Evolutionary conservation across 2,329 filamentous ascomycete genomes (phyloP).

Genomic region (Ophiocordyceps sinensis): DNA sequence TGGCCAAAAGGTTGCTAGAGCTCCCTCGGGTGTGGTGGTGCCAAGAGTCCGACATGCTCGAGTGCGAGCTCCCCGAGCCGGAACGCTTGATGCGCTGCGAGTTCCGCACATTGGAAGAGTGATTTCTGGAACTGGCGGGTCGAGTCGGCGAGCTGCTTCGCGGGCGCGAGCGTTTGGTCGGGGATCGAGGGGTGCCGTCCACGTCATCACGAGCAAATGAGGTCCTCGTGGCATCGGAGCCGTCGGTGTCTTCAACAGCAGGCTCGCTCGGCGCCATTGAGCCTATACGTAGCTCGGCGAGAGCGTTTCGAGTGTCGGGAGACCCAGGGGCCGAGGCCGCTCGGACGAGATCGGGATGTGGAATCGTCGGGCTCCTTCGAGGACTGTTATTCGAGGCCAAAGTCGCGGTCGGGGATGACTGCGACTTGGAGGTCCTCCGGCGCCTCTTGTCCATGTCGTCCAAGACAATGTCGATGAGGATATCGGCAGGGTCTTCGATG

Average conservation of each 20-base stretch:
- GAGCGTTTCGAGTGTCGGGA: conserved; percentile 31
- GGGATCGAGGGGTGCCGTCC: conserved; percentile 28
- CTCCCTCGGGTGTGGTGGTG: conserved; percentile 51
- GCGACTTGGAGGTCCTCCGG: conserved; percentile 72
- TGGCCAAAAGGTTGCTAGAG: conserved; percentile 59
- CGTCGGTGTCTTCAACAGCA: conserved; percentile 26
- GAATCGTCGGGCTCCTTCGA: conserved; percentile 46
- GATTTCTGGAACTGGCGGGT: conserved; percentile 60
- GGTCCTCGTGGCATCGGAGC: conserved; percentile 17
- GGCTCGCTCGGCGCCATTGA: conserved; percentile 43
- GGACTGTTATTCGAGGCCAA: conserved; percentile 46
- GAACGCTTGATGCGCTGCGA: conserved; percentile 70
- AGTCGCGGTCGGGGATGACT: conserved; percentile 62
- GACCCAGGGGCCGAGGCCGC: conserved; percentile 57
- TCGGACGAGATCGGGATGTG: conserved; percentile 51
- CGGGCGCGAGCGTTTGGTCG: conserved; percentile 34
- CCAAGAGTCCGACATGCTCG: conserved; percentile 53
- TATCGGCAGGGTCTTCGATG: conserved; percentile 78
- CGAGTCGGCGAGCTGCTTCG: conserved; percentile 73
- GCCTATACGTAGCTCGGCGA: conserved; percentile 38
- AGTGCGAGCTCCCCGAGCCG: conserved; percentile 85
- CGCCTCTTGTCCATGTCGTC: conserved; percentile 93
- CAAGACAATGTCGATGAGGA: conserved; percentile 83
- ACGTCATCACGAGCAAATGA: conserved; percentile 32
- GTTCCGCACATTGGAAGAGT: conserved; percentile 50